A percentile compares a stretch with the other conserved stretches of the same genome.
Conservation (phyloP, 2,329 filamentous ascomycete species). For the Fusarium sp. region DNA sequence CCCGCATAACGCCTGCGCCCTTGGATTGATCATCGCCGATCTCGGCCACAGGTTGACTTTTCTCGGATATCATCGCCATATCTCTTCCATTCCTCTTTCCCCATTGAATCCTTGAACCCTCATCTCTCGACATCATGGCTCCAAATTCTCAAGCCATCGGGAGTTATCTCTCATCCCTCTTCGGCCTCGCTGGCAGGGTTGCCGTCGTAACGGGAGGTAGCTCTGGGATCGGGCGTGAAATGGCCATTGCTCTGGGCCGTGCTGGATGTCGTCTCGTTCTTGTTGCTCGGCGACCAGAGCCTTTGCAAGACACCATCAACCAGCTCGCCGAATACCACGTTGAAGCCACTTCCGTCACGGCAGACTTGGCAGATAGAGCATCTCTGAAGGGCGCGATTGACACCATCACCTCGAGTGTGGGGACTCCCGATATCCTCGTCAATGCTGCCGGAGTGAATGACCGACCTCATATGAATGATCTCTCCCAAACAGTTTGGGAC, state of each 20-base stretch:
- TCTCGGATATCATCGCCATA: not conserved
- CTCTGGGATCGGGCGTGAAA: slow-evolving; percentile 50
- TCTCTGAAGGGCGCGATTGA: slow-evolving; percentile 30
- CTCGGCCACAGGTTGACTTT: not conserved
- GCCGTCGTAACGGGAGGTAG: slow-evolving; percentile 50
- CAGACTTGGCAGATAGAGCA: slow-evolving; percentile 30
- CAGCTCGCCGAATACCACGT: slow-evolving; percentile 42
- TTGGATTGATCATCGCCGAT: not conserved
- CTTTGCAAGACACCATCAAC: slow-evolving; percentile 39
- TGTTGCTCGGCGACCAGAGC: slow-evolving; percentile 43
- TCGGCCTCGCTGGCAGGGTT: slow-evolving; percentile 45
- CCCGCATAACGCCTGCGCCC: not conserved
- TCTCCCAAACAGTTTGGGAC: slow-evolving; percentile 47
- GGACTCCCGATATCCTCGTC: slow-evolving; percentile 47
- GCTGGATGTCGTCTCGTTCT: slow-evolving; percentile 47
- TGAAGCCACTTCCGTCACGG: slow-evolving; percentile 34
- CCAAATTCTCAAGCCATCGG: slow-evolving; percentile 14
- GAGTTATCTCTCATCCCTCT: slow-evolving; percentile 45
- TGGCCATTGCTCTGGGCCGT: slow-evolving; percentile 45
- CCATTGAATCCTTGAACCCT: not conserved
- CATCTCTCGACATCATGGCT: slow-evolving; percentile 8
- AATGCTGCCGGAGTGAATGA: slow-evolving; percentile 48
- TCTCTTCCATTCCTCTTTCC: too few relatives aligned
- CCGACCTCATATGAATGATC: slow-evolving; percentile 45
- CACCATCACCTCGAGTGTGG: slow-evolving; percentile 36